Percentiles rank a stretch among this genome's conserved stretches.
These are phyloP conservation scores for Coemansia sp. DNA, from an alignment of 192 early-diverging fungal species.

Conservation along the genomic window DNA sequence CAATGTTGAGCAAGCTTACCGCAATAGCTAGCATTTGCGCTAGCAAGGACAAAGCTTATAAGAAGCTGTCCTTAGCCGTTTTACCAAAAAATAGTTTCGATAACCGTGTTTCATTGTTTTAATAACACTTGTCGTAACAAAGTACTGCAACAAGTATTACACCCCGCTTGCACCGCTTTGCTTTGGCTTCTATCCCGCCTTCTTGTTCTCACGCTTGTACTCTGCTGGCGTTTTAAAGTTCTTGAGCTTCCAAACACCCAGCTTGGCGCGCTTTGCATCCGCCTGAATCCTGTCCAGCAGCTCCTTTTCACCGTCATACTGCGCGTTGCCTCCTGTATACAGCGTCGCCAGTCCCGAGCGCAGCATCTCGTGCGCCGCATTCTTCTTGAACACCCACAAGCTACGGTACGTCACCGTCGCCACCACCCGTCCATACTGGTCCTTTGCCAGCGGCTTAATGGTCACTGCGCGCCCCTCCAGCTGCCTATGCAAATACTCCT, in stretches of 20 bases:
- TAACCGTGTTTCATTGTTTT: too few relatives aligned
- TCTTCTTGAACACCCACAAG: slow-evolving; percentile 20
- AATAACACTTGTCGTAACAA: too few relatives aligned
- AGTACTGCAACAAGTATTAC: too few relatives aligned
- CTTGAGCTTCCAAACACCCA: slow-evolving; percentile 47
- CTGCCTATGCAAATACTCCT: slow-evolving; percentile 32
- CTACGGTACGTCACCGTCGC: slow-evolving; percentile 35
- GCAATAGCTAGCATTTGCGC: too few relatives aligned
- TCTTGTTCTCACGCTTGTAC: slow-evolving; percentile 33
- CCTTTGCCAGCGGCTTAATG: slow-evolving; percentile 40
- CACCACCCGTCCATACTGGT: slow-evolving; percentile 54
- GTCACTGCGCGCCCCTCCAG: slow-evolving; percentile 33
- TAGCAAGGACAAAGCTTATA: too few relatives aligned
- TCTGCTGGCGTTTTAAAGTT: slow-evolving; percentile 43
- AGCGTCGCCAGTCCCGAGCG: slow-evolving; percentile 24
- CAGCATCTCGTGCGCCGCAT: slow-evolving; percentile 50
- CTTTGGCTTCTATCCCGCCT: background rate
- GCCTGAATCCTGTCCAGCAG: slow-evolving; percentile 30
- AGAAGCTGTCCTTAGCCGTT: too few relatives aligned
- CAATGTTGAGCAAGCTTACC: too few relatives aligned
- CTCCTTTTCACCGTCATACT: slow-evolving; percentile 49
- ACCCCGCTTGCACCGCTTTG: too few relatives aligned
- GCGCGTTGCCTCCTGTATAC: slow-evolving; percentile 48
- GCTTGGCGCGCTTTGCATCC: slow-evolving; percentile 32
- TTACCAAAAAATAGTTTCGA: too few relatives aligned